A percentile compares a stretch with the other conserved stretches of the same genome.
Conservation (phyloP, 345 rosid species). For the Populus euphratica region DNA sequence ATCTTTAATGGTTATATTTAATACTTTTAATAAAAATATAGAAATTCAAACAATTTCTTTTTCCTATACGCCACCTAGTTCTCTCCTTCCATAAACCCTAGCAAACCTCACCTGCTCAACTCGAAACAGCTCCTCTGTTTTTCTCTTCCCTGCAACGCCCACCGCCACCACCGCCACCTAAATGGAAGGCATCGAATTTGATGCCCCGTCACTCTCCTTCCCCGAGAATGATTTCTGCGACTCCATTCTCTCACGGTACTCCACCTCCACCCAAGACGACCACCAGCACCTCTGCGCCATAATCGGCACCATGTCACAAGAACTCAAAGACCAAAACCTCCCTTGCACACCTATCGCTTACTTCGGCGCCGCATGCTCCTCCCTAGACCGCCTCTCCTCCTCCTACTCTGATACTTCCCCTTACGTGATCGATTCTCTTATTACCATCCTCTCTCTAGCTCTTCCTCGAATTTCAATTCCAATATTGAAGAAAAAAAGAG, state of each 20-base stretch:
- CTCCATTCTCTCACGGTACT: slow-evolving; percentile 50
- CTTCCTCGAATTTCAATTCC: slow-evolving; percentile 50
- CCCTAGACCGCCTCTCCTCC: slow-evolving; percentile 55
- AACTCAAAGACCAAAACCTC: slow-evolving; percentile 60
- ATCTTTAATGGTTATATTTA: no score
- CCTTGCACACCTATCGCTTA: slow-evolving; percentile 62
- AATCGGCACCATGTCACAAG: slow-evolving; percentile 67
- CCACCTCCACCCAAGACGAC: slow-evolving; percentile 48
- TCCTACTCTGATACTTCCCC: slow-evolving; percentile 34
- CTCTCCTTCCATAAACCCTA: slow-evolving; percentile 15
- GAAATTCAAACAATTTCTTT: no score
- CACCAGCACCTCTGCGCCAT: slow-evolving; percentile 63
- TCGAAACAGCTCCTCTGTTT: neutral
- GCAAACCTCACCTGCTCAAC: neutral
- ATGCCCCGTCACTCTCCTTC: slow-evolving; percentile 6
- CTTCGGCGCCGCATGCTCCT: slow-evolving; percentile 60
- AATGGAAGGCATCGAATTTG: slow-evolving; percentile 38
- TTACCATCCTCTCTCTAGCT: slow-evolving; percentile 52
- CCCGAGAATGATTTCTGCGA: slow-evolving; percentile 47
- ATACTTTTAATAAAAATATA: no score
- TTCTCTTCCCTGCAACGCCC: neutral
- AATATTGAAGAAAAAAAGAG: slow-evolving; percentile 50
- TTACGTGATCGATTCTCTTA: slow-evolving; percentile 49
- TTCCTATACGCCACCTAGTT: no score
- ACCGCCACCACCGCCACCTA: neutral